Conservation (phyloP, 2,329 filamentous ascomycete genomes). For the Alternaria hordeiaustralica region DNA sequence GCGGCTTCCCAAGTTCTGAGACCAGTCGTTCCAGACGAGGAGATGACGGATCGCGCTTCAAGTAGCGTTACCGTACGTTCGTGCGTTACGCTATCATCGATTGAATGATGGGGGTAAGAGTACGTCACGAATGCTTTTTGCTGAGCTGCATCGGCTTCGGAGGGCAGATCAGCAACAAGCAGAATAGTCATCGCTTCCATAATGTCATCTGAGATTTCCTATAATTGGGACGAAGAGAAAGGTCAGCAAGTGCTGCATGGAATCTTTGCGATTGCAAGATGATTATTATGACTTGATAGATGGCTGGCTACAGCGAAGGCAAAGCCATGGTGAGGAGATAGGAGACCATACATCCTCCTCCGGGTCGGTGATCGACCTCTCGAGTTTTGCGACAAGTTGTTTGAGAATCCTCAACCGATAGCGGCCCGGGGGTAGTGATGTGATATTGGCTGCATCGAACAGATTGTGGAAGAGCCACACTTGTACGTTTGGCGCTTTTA, state of each 20-base stretch:
- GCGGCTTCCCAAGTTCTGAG: conserved; percentile 83
- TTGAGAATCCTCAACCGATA: conserved; percentile 80
- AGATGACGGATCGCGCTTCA: conserved; percentile 72
- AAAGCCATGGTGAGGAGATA: conserved; percentile 28
- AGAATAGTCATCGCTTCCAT: conserved; percentile 72
- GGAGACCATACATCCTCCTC: conserved; percentile 79
- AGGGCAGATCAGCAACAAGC: conserved; percentile 67
- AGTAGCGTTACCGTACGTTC: conserved; percentile 65
- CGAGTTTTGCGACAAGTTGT: conserved; percentile 71
- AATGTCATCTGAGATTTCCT: conserved; percentile 86
- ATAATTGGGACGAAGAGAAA: conserved; percentile 29
- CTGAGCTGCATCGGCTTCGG: conserved; percentile 71
- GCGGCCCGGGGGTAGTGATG: conserved; percentile 67
- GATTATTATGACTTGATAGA: not conserved
- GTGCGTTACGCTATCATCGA: conserved; percentile 21
- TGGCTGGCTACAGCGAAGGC: not conserved
- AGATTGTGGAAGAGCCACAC: conserved; percentile 68
- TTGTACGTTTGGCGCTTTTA: conserved; percentile 70
- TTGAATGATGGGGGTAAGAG: conserved; percentile 41
- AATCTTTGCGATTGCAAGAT: not conserved
- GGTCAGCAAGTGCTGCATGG: conserved; percentile 28
- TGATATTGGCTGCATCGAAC: conserved; percentile 65
- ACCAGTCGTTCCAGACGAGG: conserved; percentile 75
- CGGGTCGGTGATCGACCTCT: conserved; percentile 77
- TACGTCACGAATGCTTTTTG: conserved; percentile 80